Base-by-base conservation (phyloP, 83 land plant species). In the Isoetes engelmannii region DNA sequence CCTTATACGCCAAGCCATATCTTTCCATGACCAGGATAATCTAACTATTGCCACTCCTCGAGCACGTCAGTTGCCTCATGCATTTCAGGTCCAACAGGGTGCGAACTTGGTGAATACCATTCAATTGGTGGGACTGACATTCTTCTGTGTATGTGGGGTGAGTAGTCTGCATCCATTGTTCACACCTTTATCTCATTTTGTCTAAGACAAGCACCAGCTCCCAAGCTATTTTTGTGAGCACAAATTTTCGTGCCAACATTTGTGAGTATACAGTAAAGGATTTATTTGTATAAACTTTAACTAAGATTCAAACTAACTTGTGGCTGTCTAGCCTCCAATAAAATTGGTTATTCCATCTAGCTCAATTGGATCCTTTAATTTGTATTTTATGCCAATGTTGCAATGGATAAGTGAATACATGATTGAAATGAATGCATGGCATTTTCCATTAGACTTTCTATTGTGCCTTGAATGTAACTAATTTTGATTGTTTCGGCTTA, bases 111-210 rank as follows among this genome's bases (percentile, higher is more conserved):
- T 78, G 13, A 68, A 58, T 21, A 73, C 77, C 6, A 45, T 56
- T 20, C 80, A 78, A 43, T 72, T 78, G 19, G 63, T 78, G 13
- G 76, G 80, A 0, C 0, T 78, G 7, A 62, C 77, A 5, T 67
- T 78, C n/a, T 78, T 78, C 57, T 67, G 60, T 37, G 72, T 78
- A 43, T 51, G 76, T 20, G 76, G 77, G 46, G 80, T 78, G 46
- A 73, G 72, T 6, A 12, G 0, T 44, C 6, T 57, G 12, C 21
- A 57, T 37, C 44, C 37, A 69, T 12, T 5, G 1, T 19, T 10
- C 5, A 1, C 5, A 56, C 12, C 15, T 7, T 8, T 4, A 69
- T 59, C 10, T 69, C 7, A 41, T n/a, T 28, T 54, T 50, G 13
- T 4, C 18, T 46, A 43, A 12, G 10, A 43, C 1, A 3, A 17